Evolutionary conservation across 2,329 filamentous ascomycete genomes (phyloP), one percentile per base, ranked within the genome.

Genomic region (Penicillium sp.): DNA sequence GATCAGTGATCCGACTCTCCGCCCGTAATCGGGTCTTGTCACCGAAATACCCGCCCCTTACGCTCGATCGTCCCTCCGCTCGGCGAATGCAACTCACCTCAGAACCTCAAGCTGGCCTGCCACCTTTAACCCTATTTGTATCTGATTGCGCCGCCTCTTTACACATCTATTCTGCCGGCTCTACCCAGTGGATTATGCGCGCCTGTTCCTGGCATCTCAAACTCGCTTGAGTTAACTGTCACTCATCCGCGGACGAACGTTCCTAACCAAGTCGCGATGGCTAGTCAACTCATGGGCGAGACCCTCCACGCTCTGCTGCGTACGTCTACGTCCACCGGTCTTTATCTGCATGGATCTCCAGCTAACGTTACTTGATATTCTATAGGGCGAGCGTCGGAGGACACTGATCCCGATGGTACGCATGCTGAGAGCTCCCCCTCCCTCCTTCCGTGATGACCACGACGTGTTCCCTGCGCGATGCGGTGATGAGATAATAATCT

Each of bases 341-440:
- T 33, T 22, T 49, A 26, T 29, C 24, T 39, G 31, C 47, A 14
- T 26, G n/a, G 50, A 52, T 44, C 14, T 27, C 22, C 14, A 29
- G 54, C 66, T 73, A 61, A 72, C 50, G 13, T 31, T 44, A 11
- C 49, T 33, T 59, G 56, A 49, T 55, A 52, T 46, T 29, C 49
- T 3, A 11, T 61, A 75, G 73, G 71, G 65, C 70, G 73, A 66
- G 72, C 70, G 45, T 59, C 69, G 50, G 72, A 75, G 48, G 73
- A 74, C 47, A 67, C 70, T 43, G 73, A 76, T 55, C 73, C 73
- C 47, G 73, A 75, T 70, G 71, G 73, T 76, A 72, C 57, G 73
- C 64, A 50, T 42, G 59, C 49, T 42, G 56, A 52, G 26, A 58
- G 51, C 35, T 49, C 33, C 49, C 56, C 31, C 48, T 46, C 31